Conservation (phyloP, 768 basidiomycete species). For the Hysterangium stoloniferum region DNA sequence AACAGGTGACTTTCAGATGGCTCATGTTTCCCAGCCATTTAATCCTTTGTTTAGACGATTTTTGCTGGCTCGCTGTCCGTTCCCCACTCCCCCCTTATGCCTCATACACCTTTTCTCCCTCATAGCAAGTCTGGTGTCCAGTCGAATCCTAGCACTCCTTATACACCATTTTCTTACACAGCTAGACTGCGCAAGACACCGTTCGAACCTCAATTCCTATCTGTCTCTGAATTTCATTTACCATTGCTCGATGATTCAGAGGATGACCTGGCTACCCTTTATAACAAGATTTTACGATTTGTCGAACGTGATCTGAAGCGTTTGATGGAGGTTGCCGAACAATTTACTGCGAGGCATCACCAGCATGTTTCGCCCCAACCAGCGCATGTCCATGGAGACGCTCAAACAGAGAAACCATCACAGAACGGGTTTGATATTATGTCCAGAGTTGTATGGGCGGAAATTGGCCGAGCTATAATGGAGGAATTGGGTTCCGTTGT, state of each 20-base stretch:
- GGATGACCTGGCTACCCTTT: conserved; percentile 66
- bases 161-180: conserved; percentile 38
- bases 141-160: conserved; percentile 47
- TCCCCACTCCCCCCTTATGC: conserved; percentile 68
- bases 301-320: conserved; percentile 65
- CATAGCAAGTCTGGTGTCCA: conserved; percentile 27
- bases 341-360: conserved; percentile 33
- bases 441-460: conserved; percentile 84
- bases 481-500: conserved; percentile 75
- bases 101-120: conserved; percentile 61
- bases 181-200: conserved; percentile 35
- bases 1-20: conserved; percentile 45
- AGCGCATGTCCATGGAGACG: conserved; percentile 2
- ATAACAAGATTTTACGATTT: conserved; percentile 76
- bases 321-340: conserved; percentile 74
- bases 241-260: conserved; percentile 55
- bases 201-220: conserved; percentile 26
- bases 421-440: conserved; percentile 69
- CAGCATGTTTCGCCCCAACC: conserved; percentile 12
- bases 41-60: conserved; percentile 47
- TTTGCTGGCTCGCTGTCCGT: conserved; percentile 58
- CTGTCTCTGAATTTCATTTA: conserved; percentile 20
- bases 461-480: conserved; percentile 72
- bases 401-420: conserved; percentile 1
- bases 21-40: not conserved